Evolutionary conservation across 768 basidiomycete genomes (phyloP).

Genomic region (Gymnopilus junonius): DNA sequence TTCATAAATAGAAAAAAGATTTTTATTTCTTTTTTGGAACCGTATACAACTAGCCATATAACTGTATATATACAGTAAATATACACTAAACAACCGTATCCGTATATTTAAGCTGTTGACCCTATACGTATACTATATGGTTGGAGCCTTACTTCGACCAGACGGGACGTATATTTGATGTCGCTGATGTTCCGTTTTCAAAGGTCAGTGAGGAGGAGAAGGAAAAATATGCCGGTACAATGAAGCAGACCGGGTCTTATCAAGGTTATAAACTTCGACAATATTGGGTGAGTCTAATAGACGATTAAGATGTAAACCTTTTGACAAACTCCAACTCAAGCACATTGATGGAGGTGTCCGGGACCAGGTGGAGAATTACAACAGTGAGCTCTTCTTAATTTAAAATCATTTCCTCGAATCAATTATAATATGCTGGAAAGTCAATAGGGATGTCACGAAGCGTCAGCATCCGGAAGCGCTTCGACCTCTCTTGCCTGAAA

Average conservation of each 20-base stretch:
- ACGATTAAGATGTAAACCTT: not conserved
- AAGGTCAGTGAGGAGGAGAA: slow-evolving; percentile 48
- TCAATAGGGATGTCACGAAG: slow-evolving; percentile 52
- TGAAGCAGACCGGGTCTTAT: slow-evolving; percentile 50
- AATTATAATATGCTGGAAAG: slow-evolving; percentile 34
- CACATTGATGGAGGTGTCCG: slow-evolving; percentile 64
- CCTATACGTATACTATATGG: too few relatives aligned
- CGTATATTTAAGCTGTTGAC: too few relatives aligned
- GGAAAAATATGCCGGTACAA: slow-evolving; percentile 36
- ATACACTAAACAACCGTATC: too few relatives aligned
- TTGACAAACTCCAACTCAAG: slow-evolving; percentile 33
- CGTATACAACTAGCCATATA: too few relatives aligned
- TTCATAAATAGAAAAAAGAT: too few relatives aligned
- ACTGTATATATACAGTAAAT: too few relatives aligned
- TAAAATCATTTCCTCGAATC: not conserved
- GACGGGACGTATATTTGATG: slow-evolving; percentile 52
- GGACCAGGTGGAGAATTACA: slow-evolving; percentile 70
- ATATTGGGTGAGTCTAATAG: slow-evolving; percentile 48
- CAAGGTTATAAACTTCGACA: slow-evolving; percentile 60
- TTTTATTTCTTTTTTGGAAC: too few relatives aligned
- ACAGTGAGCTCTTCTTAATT: slow-evolving; percentile 41
- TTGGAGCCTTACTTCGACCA: slow-evolving; percentile 18
- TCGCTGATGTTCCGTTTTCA: slow-evolving; percentile 51
- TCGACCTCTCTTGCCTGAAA: slow-evolving; percentile 55
- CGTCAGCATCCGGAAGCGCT: slow-evolving; percentile 53